Evolutionary conservation across 257 asterid species (phyloP), one percentile per base, ranked within the genome.

Genomic region (Solanum etuberosum): DNA sequence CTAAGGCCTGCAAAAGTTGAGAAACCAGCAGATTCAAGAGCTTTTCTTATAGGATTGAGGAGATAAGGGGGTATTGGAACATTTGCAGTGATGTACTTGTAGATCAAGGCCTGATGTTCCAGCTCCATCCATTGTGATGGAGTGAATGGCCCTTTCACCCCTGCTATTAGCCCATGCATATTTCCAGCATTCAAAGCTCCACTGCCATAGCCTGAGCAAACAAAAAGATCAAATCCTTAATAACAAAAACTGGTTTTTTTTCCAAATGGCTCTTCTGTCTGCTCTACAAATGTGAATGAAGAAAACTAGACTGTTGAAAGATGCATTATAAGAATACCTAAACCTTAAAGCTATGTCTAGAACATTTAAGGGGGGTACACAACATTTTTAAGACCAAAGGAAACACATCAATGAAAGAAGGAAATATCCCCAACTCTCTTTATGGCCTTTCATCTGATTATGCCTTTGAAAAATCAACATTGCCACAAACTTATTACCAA

Each of bases 71-170:
- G 97, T 38, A 94, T 90, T 5, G 96, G 98, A 1, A 94, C 93
- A 92, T 92, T 95, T 7, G 96, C 94, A 81, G 88, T 90, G 70
- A 95, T 93, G 88, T 94, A 93, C 88, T 94, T 95, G 90, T 94
- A 95, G 93, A 95, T 95, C 98, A 94, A 91, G 8, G 98, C 96
- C 88, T 95, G 98, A 13, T 93, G 98, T 86, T 94, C 98, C 12
- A 95, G 82, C 87, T 95, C 98, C 94, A 92, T 92, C 95, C 96
- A 92, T 46, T 94, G 98, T 40, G 98, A 94, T 51, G 98, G 91
- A 29, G 95, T 93, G 51, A 95, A 95, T 18, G 96, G 95, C 25
- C 95, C 94, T 86, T 91, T 91, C 11, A 93, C 43, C 12, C 95
- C 93, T 48, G 92, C 70, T 3, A 87, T 13, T 31, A 86, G 85